phyloP scores from a whole-genome alignment of 495 filamentous ascomycete genomes.

The Aspergillus diversus region DNA sequence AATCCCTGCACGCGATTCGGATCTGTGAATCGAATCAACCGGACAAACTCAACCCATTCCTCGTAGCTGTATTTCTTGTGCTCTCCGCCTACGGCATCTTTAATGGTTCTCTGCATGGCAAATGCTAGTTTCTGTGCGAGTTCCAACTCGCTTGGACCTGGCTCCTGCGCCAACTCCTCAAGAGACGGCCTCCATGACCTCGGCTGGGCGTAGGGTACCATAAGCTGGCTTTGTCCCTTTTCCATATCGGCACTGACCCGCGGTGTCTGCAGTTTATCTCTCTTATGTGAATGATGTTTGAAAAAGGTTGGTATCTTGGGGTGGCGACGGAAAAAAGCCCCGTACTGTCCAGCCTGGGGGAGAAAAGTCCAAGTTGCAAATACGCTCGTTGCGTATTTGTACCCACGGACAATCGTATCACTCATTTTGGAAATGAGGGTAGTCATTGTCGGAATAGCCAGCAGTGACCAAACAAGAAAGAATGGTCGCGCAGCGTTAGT shows the following conservation, averaged over 20 bases:
- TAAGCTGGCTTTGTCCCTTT: background rate
- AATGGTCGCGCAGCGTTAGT: slow-evolving; percentile 79
- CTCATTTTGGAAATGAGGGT: slow-evolving; percentile 67
- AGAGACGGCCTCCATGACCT: slow-evolving; percentile 20
- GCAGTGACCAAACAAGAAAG: slow-evolving; percentile 83
- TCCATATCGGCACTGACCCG: slow-evolving; percentile 27
- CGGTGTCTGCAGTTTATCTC: slow-evolving; percentile 44
- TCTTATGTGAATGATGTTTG: slow-evolving; percentile 39
- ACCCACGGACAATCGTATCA: slow-evolving; percentile 60
- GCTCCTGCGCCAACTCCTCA: slow-evolving; percentile 47
- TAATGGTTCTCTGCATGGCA: slow-evolving; percentile 54
- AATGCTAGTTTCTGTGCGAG: slow-evolving; percentile 57
- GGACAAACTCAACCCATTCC: slow-evolving; percentile 66
- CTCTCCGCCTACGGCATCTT: slow-evolving; percentile 46
- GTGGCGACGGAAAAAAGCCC: slow-evolving; percentile 40
- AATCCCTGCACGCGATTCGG: slow-evolving; percentile 23
- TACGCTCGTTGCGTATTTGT: slow-evolving; percentile 56
- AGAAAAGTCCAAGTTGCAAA: slow-evolving; percentile 63
- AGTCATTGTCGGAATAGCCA: slow-evolving; percentile 71
- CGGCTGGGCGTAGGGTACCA: background rate
- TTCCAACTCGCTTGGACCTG: slow-evolving; percentile 38
- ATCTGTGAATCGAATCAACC: slow-evolving; percentile 61
- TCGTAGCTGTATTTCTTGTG: slow-evolving; percentile 60
- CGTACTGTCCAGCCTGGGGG: slow-evolving; percentile 56
- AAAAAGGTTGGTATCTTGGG: slow-evolving; percentile 48